Evolutionary conservation across 2,329 filamentous ascomycete species (phyloP).

Genomic region (Cladosporium sp.): DNA sequence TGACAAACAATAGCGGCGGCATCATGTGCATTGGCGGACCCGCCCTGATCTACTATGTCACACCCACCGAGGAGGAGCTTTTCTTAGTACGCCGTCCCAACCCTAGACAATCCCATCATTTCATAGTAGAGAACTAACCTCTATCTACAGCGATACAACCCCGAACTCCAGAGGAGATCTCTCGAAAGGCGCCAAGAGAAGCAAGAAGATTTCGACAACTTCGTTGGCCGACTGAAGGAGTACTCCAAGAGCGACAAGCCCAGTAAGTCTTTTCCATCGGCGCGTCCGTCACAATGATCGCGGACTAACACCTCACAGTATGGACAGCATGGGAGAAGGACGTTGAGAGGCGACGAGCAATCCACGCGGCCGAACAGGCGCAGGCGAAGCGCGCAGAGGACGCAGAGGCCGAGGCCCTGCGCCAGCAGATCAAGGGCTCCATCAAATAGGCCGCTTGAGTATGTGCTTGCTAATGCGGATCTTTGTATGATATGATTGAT

Average conservation of each 20-base stretch:
- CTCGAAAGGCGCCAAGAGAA: constrained; percentile 74
- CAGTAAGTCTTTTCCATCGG: constrained; percentile 58
- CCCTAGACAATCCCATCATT: neutral
- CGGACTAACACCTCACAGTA: constrained; percentile 27
- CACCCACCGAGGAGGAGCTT: constrained; percentile 87
- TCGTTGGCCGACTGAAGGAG: constrained; percentile 79
- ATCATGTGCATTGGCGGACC: constrained; percentile 80
- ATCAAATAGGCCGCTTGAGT: constrained; percentile 24
- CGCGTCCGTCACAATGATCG: neutral
- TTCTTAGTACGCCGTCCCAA: constrained; percentile 57
- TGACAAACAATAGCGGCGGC: constrained; percentile 58
- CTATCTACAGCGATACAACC: constrained; percentile 71
- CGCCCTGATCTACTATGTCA: constrained; percentile 74
- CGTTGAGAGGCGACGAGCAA: constrained; percentile 26
- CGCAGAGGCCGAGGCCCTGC: constrained; percentile 32
- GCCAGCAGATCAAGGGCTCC: constrained; percentile 36
- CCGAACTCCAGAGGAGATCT: constrained; percentile 85
- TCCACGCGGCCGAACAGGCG: constrained; percentile 30
- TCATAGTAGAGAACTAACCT: neutral
- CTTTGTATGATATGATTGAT: constrained; percentile 9
- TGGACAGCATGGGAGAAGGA: constrained; percentile 40
- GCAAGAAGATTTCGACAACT: constrained; percentile 86
- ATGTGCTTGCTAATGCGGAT: neutral
- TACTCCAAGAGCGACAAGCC: constrained; percentile 89
- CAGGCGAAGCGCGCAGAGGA: constrained; percentile 34